A percentile compares a stretch with the other conserved stretches of the same genome.
Evolutionary conservation across 768 basidiomycete species (phyloP).

Genomic region (Phaeolepiota aurea): DNA sequence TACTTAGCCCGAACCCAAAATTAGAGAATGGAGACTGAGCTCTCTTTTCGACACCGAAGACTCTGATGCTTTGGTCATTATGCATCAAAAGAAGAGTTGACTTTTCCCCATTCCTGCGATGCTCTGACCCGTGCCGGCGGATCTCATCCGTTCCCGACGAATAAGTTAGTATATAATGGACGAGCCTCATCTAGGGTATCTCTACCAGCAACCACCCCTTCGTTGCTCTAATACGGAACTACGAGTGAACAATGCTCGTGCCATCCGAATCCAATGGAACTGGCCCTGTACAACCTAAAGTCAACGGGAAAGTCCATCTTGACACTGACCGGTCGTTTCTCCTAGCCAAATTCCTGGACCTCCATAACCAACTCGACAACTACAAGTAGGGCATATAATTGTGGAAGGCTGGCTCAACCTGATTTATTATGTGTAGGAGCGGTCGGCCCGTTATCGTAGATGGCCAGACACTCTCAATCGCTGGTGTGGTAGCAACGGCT

Average conservation of each 20-base stretch:
- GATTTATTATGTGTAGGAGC: constrained; percentile 21
- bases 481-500: constrained; percentile 61
- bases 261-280: neutral
- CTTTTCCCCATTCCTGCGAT: constrained; percentile 5
- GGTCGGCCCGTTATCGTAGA: constrained; percentile 51
- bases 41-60: too few relatives aligned
- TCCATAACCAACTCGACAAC: neutral
- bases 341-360: neutral
- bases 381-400: neutral
- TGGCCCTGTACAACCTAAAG: neutral
- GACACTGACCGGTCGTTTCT: neutral
- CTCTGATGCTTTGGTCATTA: too few relatives aligned
- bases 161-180: neutral
- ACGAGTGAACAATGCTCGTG: neutral
- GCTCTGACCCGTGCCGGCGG: neutral
- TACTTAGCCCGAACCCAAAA: too few relatives aligned
- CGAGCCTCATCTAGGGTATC: neutral
- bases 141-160: constrained; percentile 1
- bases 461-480: constrained; percentile 56
- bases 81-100: too few relatives aligned
- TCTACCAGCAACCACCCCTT: neutral
- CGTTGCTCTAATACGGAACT: neutral
- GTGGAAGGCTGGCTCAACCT: neutral
- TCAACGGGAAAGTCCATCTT: neutral
- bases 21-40: too few relatives aligned